Evolutionary conservation across 208 protist genomes (phyloP), one percentile per base, ranked within the genome.

Genomic region (Leptomonas pyrrhocoris): DNA sequence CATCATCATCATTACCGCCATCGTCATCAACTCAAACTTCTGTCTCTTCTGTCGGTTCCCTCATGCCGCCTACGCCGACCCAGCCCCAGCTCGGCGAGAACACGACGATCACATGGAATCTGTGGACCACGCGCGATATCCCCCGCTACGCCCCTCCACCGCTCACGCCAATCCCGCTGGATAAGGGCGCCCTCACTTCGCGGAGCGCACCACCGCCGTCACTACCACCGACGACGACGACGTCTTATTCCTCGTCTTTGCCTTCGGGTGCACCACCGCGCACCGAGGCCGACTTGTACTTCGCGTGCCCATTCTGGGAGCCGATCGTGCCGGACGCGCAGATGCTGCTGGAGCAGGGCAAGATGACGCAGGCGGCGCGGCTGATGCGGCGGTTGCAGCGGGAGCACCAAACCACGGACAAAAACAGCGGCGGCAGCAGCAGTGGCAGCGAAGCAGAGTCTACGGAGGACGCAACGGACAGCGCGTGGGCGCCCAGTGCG

Each of bases 41-140:
- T 42, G 6, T 13, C 38, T 6, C 38, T 15, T 6, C 38, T 13
- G 43, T 54, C 2, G 69, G 23, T 27, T 63, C 73, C 19, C 72
- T 95, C 28, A 64, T 93, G 16, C 74, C 79, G 11, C 68, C 77
- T 9, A 91, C 83, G 1, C 90, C 90, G 2, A 36, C 40, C n/a
- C 85, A 63, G 16, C 90, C 89, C 1, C n/a, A 58, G 21, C 15
- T 45, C 13, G 79, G 57, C 12, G 79, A 57, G 0, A 84, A 88
- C 61, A 75, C 62, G 28, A 38, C 31, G 4, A 65, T 91, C 18
- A 0, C 36, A 25, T 94, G 89, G 87, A 68, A 74, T 21, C 48
- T 69, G 53, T 94, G 85, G 81, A 36, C 40, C 2, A 78, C 66
- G 28, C 83, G 65, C 23, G 61, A 58, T 31, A 74, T 64, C 40